Evolutionary conservation across 148 eudicot species (phyloP), one percentile per base, ranked within the genome.

Genomic region (Rhododendron mucronatum): DNA sequence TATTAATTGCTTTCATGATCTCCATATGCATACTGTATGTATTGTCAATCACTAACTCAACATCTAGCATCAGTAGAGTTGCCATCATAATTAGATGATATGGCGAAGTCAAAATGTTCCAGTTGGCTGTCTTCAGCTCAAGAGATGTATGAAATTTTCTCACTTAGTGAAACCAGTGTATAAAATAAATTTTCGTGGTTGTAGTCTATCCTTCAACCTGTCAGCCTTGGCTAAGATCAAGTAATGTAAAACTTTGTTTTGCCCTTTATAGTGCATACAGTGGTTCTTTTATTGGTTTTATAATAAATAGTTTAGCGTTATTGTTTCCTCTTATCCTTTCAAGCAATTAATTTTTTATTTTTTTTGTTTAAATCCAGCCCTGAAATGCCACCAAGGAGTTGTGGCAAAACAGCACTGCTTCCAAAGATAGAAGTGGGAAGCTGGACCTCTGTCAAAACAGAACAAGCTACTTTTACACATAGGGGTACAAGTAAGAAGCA

Each of bases 391-490:
- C 18, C 45, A 50, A 89, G 85, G 81, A 78, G 83, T 47, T 67
- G 44, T 82, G 86, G 86, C 77, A 87, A 87, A 87, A 83, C 88
- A 81, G 89, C 87, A 82, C 73, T 79, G 86, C 85, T 18, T 85
- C 90, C 94, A 55, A 93, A 95, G 88, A 80, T 83, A 65, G 94
- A 95, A 87, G 81, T 75, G 82, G 98, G 94, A 88, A 88, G 91
- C 83, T 95, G 97, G 98, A 93, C 89, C 50, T 83, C 93, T 71
- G 99, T 96, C 23, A 95, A 92, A 91, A 65, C 86, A 69, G 92
- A 91, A 59, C 86, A 88, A 87, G 78, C 87, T 87, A 18, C 89
- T 86, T 51, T 35, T 63, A 75, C 84, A 37, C 59, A 85, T 45
- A 83, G 81, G 78, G 88, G 83, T 51, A 57, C 84, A 55, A 90